Conservation (phyloP, 495 filamentous ascomycete genomes). For the Lindgomyces ingoldianus region DNA sequence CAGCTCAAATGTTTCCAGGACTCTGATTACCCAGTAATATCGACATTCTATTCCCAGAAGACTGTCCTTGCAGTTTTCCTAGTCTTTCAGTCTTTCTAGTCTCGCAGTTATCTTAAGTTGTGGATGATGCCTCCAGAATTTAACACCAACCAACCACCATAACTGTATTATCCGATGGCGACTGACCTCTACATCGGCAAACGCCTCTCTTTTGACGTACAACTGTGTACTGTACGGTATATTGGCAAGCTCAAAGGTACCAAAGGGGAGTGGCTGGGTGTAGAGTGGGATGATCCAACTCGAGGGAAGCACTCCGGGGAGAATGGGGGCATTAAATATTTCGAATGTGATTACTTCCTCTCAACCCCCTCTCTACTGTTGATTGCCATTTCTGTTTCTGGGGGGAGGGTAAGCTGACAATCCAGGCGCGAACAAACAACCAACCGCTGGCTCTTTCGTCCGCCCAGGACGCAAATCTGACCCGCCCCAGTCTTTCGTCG, state of each 20-base stretch:
- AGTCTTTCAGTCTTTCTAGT: too few relatives aligned
- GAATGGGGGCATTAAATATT: slow-evolving; percentile 77
- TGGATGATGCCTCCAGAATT: too few relatives aligned
- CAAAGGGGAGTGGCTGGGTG: slow-evolving; percentile 81
- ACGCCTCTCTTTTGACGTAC: slow-evolving; percentile 72
- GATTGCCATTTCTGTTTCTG: too few relatives aligned
- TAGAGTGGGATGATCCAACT: slow-evolving; percentile 90
- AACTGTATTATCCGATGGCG: neutral
- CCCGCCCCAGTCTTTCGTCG: slow-evolving; percentile 66
- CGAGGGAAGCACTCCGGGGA: slow-evolving; percentile 89
- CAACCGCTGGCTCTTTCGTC: slow-evolving; percentile 81
- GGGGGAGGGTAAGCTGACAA: neutral
- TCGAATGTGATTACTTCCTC: slow-evolving; percentile 63
- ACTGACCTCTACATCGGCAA: slow-evolving; percentile 57
- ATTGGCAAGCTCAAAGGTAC: slow-evolving; percentile 75
- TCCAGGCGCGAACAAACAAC: slow-evolving; percentile 63
- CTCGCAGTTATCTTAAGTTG: too few relatives aligned
- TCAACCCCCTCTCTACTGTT: neutral
- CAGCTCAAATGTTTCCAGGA: too few relatives aligned
- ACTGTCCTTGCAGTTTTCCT: too few relatives aligned
- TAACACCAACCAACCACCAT: neutral
- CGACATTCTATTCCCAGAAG: too few relatives aligned
- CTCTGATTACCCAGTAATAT: too few relatives aligned
- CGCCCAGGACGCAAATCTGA: slow-evolving; percentile 73
- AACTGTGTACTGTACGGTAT: slow-evolving; percentile 81